Evolutionary conservation across 805 yeast genomes (phyloP).

Genomic region (Nakazawaea sp.): DNA sequence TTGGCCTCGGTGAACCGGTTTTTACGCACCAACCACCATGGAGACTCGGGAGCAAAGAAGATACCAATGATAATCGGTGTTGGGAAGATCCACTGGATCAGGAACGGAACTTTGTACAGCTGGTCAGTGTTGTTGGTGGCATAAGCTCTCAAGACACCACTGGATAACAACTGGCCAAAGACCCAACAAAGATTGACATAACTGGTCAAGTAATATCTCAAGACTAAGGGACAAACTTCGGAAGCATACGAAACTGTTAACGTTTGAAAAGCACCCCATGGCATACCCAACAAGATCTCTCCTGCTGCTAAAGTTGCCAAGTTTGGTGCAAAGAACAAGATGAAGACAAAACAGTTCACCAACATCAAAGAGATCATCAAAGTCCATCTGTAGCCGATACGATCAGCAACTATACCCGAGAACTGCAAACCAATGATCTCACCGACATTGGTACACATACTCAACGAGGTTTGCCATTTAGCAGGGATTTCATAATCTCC

Average conservation of each 20-base stretch:
- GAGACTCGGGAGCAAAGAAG: constrained; percentile 48
- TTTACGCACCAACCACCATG: constrained; percentile 46
- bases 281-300: constrained; percentile 36
- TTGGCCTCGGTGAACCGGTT: constrained; percentile 36
- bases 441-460: constrained; percentile 23
- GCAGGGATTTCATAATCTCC: constrained; percentile 28
- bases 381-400: constrained; percentile 34
- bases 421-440: constrained; percentile 31
- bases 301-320: constrained; percentile 34
- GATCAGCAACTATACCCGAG: constrained; percentile 34
- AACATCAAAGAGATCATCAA: constrained; percentile 24
- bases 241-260: constrained; percentile 49
- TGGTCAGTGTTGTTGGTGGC: constrained; percentile 17
- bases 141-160: constrained; percentile 41
- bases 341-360: constrained; percentile 26
- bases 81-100: constrained; percentile 58
- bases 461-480: constrained; percentile 34
- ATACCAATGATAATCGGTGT: constrained; percentile 36
- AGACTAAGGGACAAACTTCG: constrained; percentile 46
- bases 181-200: constrained; percentile 47
- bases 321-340: constrained; percentile 33
- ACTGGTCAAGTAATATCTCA: constrained; percentile 45
- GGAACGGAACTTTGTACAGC: constrained; percentile 50
- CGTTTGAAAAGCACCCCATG: constrained; percentile 52
- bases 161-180: constrained; percentile 47